These are phyloP conservation scores for Globisporangium rhizosaccharum DNA, from an alignment of 352 stramenopile species.

Conservation along the genomic window DNA sequence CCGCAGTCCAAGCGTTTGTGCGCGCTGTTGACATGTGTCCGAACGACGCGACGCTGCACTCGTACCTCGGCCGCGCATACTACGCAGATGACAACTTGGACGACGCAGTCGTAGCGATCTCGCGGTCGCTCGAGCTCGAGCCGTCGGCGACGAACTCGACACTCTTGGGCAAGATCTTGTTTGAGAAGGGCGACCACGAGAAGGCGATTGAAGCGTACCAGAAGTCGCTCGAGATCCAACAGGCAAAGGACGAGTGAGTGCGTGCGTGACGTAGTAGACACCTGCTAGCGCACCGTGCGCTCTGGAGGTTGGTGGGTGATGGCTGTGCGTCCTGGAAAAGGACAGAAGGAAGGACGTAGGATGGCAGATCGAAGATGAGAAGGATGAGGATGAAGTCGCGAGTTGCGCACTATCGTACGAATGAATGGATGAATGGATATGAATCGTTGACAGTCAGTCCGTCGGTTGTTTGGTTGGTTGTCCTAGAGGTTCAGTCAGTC, in stretches of 20 bases:
- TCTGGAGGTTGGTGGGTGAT: background rate
- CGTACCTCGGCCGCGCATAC: conserved; percentile 74
- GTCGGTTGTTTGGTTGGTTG: no score
- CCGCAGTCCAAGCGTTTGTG: conserved; percentile 75
- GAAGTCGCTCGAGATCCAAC: conserved; percentile 70
- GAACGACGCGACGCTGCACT: conserved; percentile 63
- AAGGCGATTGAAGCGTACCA: conserved; percentile 84
- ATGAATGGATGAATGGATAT: no score
- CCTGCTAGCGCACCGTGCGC: no score
- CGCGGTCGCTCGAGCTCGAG: conserved; percentile 63
- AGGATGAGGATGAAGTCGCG: no score
- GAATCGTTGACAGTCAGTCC: no score
- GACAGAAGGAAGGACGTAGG: background rate
- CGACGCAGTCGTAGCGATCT: conserved; percentile 57
- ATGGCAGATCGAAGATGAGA: no score
- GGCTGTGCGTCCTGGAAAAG: background rate
- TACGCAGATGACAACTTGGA: conserved; percentile 85
- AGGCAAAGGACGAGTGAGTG: conserved; percentile 5
- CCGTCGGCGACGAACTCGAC: conserved; percentile 81
- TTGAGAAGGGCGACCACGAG: conserved; percentile 85
- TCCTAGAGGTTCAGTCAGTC: no score
- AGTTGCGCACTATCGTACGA: no score
- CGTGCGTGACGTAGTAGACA: background rate
- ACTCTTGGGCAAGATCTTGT: conserved; percentile 81
- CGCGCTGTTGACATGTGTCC: conserved; percentile 81